phyloP scores from a whole-genome alignment of 345 rosid species.

The Noccaea bulbosa region DNA sequence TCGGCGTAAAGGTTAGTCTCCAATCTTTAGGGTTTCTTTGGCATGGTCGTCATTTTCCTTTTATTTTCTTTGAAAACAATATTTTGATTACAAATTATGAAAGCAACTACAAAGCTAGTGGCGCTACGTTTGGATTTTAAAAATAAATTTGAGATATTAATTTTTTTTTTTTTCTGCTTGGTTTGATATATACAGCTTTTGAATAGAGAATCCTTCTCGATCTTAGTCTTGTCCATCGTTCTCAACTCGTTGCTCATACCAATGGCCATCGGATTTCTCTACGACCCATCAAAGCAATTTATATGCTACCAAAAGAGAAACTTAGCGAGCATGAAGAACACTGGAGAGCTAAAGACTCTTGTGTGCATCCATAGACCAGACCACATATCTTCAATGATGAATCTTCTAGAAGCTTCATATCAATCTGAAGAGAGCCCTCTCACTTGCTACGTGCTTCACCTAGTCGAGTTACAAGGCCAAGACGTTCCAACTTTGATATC shows the following conservation, averaged over 20 bases:
- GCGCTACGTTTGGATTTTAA: no score
- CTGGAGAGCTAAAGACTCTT: conserved; percentile 51
- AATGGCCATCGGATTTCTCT: conserved; percentile 31
- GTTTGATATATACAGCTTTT: conserved; percentile 6
- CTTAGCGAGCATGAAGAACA: conserved; percentile 37
- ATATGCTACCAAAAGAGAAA: conserved; percentile 55
- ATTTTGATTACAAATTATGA: no score
- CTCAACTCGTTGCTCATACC: conserved; percentile 42
- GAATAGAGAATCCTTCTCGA: neutral
- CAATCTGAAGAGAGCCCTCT: conserved; percentile 48
- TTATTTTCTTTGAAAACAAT: no score
- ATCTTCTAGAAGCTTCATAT: conserved; percentile 44
- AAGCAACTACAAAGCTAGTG: no score
- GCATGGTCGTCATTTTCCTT: no score
- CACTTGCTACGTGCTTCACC: conserved; percentile 55
- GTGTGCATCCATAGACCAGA: conserved; percentile 59
- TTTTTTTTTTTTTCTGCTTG: neutral
- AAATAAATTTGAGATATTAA: no score
- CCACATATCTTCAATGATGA: conserved; percentile 45
- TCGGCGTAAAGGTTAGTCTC: neutral
- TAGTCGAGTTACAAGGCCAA: conserved; percentile 56
- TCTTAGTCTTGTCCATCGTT: conserved; percentile 28
- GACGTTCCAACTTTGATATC: conserved; percentile 55
- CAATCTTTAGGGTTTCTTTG: neutral
- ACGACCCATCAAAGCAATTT: conserved; percentile 54